Evolutionary conservation across 83 land plant species (phyloP).

Genomic region (Diphasiastrum complanatum): DNA sequence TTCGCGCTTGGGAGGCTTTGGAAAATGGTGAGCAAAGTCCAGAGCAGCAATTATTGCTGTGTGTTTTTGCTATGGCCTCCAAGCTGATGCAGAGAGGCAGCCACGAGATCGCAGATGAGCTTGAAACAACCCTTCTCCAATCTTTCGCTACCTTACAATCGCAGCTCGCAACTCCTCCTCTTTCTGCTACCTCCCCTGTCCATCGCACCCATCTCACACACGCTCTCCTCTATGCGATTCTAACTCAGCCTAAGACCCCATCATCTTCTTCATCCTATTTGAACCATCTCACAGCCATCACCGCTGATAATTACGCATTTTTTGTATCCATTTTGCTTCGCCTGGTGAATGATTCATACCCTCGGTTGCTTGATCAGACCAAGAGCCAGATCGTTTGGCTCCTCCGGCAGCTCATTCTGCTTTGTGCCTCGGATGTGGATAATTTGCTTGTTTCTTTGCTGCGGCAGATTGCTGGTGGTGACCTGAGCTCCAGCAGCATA

Average conservation of each 20-base stretch:
- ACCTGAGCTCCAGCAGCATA: conserved; percentile 54
- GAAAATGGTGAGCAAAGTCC: no score
- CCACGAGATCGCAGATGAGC: conserved; percentile 44
- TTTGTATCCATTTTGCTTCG: conserved; percentile 44
- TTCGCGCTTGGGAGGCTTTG: no score
- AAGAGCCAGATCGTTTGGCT: conserved; percentile 58
- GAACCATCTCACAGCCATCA: conserved; percentile 49
- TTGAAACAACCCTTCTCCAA: conserved; percentile 44
- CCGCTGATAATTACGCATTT: conserved; percentile 67
- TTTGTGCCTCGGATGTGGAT: conserved; percentile 49
- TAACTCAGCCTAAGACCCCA: conserved; percentile 37
- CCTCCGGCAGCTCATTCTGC: conserved; percentile 39
- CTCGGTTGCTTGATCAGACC: conserved; percentile 41
- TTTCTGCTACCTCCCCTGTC: conserved; percentile 36
- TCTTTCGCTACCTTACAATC: conserved; percentile 27
- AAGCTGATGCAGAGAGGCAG: conserved; percentile 34
- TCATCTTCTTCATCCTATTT: conserved; percentile 27
- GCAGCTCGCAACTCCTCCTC: conserved; percentile 45
- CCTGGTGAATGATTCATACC: conserved; percentile 55
- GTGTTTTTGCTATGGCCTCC: conserved; percentile 28
- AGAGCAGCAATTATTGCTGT: no score
- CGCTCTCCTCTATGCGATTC: conserved; percentile 61
- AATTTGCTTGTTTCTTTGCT: conserved; percentile 47
- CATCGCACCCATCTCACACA: conserved; percentile 48
- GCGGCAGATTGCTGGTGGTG: conserved; percentile 71